Base-by-base conservation (phyloP, 371 early-diverging fungal genomes). In the Lichtheimia corymbifera region DNA sequence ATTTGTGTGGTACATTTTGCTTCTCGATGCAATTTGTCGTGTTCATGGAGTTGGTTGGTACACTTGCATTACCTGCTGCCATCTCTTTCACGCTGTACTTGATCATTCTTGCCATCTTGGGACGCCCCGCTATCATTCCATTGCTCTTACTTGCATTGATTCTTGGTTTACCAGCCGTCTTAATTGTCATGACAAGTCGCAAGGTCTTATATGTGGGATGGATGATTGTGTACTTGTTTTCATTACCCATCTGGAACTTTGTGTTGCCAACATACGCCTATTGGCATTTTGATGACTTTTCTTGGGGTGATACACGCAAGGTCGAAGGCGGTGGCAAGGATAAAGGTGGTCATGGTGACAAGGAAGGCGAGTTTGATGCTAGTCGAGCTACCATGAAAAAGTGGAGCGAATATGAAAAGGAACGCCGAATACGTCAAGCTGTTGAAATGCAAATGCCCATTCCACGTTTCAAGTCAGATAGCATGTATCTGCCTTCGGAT, bases 281-380 rank as follows among this genome's bases (percentile, higher is more conserved):
- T 80, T 99, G 99, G 99, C 96, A 97, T 72, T 97, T 99, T 82
- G 99, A 99, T 74, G 98, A 99, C 77, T 98, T 99, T 67, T 90
- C 93, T 4, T 99, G 99, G 97, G 97, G 97, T 43, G 93, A 94
- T 67, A 97, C 97, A 7, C 86, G 96, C 53, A 91, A 93, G 71
- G 91, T 96, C 1, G 90, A 85, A 50, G 93, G 97, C 35, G 86
- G 66, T 41, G 50, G 64, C 25, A 51, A 65, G 5, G 70, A 70
- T 17, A 90, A 88, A 67, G 89, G 88, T 82, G 85, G 84, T 35
- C 92, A 91, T 69, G 91, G 87, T 27, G 82, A 85, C 44, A 83
- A 84, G 20, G 88, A 82, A 28, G 94, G 93, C 28, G 68, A 73
- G 18, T 92, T 93, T 73, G 93, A 93, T 61, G 80, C 87, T 25